Evolutionary conservation across 768 basidiomycete species (phyloP).

Genomic region (Polyporus arcularius): DNA sequence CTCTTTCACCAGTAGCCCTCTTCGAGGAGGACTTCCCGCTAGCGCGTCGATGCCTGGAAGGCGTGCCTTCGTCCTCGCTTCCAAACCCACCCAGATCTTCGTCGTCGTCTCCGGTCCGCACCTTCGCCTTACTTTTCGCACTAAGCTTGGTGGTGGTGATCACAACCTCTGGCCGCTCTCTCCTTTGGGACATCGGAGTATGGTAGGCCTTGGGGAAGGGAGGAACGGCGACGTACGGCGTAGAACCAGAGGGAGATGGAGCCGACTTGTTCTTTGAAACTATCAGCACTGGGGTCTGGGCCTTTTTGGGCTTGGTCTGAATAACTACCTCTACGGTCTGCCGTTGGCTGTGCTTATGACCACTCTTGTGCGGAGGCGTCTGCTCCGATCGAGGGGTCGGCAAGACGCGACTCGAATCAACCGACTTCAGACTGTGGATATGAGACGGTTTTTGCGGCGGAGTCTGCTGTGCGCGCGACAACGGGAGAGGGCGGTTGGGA

Average conservation of each 20-base stretch:
- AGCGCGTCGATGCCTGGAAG: slow-evolving; percentile 4
- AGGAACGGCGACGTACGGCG: slow-evolving; percentile 33
- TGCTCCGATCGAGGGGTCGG: slow-evolving; percentile 19
- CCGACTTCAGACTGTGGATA: slow-evolving; percentile 19
- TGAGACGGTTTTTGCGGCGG: neutral
- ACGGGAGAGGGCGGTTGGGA: slow-evolving; percentile 12
- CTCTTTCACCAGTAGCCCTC: slow-evolving; percentile 67
- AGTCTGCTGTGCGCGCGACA: slow-evolving; percentile 19
- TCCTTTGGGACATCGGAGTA: slow-evolving; percentile 22
- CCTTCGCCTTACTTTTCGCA: slow-evolving; percentile 35
- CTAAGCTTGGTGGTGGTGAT: slow-evolving; percentile 10
- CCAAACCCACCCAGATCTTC: slow-evolving; percentile 60
- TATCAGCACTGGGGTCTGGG: slow-evolving; percentile 9
- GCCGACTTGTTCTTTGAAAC: slow-evolving; percentile 24
- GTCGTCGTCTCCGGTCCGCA: slow-evolving; percentile 33
- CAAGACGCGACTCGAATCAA: slow-evolving; percentile 20
- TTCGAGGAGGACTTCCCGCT: slow-evolving; percentile 49
- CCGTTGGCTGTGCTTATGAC: neutral
- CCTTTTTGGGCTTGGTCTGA: slow-evolving; percentile 9
- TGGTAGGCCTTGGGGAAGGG: slow-evolving; percentile 24
- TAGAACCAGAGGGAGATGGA: slow-evolving; percentile 18
- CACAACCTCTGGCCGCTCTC: slow-evolving; percentile 19
- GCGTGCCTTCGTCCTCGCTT: slow-evolving; percentile 45
- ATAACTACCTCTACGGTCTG: slow-evolving; percentile 13
- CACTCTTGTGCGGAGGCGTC: neutral